Conservation (phyloP, 192 early-diverging fungal species). For the Coemansia nantahalensis region DNA sequence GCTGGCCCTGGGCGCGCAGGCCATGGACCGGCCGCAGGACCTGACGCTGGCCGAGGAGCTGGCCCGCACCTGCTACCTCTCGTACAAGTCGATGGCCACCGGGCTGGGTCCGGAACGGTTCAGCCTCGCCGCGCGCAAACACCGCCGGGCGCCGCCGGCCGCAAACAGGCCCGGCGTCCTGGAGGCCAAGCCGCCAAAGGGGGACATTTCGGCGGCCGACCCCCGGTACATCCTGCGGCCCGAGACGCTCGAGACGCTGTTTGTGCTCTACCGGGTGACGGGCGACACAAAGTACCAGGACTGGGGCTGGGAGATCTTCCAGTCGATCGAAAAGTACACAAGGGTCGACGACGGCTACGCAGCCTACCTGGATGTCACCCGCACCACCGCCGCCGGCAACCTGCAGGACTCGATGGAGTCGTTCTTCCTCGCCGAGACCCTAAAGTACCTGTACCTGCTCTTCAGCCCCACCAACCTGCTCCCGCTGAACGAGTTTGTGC, state of each 20-base stretch:
- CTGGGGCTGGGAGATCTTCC: slow-evolving; percentile 83
- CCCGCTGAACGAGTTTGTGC: slow-evolving; percentile 78
- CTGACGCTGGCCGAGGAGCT: slow-evolving; percentile 77
- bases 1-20: slow-evolving; percentile 67
- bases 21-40: slow-evolving; percentile 57
- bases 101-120: slow-evolving; percentile 83
- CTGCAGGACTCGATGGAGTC: slow-evolving; percentile 56
- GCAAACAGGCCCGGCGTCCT: neutral
- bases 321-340: slow-evolving; percentile 77
- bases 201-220: neutral
- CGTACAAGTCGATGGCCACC: slow-evolving; percentile 72
- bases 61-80: slow-evolving; percentile 69
- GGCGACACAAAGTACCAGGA: slow-evolving; percentile 75
- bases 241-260: slow-evolving; percentile 88
- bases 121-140: slow-evolving; percentile 47
- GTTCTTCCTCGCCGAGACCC: slow-evolving; percentile 92
- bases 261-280: slow-evolving; percentile 81
- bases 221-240: slow-evolving; percentile 67
- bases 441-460: slow-evolving; percentile 93
- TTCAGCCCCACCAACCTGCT: slow-evolving; percentile 67
- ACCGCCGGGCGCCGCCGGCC: too few species aligned
- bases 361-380: slow-evolving; percentile 30
- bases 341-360: slow-evolving; percentile 65
- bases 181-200: neutral
- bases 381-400: neutral